A percentile compares a stretch with the other conserved stretches of the same genome.
These are phyloP conservation scores for Schizochytrium sp. DNA, from an alignment of 108 stramenopile genomes.

Conservation along the genomic window DNA sequence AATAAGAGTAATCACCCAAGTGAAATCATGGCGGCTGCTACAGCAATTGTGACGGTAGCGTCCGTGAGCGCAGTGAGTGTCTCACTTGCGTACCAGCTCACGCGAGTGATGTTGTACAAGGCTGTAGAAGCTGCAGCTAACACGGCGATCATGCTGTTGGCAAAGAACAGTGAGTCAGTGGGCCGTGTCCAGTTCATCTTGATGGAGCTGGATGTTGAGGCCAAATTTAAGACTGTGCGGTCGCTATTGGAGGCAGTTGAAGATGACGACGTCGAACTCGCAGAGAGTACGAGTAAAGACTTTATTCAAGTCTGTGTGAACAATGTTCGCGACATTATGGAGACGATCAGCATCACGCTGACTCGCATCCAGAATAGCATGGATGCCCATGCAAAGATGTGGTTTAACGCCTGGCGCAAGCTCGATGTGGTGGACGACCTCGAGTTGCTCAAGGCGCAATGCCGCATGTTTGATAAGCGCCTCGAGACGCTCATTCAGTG, in stretches of 20 bases:
- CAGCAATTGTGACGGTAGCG: conserved; percentile 45
- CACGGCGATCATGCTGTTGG: conserved; percentile 34
- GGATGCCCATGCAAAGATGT: conserved; percentile 27
- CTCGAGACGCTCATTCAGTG: conserved; percentile 49
- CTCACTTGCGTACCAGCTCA: conserved; percentile 58
- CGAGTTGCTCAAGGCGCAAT: conserved; percentile 19
- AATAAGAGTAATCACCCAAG: too few relatives aligned
- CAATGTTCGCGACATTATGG: conserved; percentile 44
- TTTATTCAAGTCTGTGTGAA: conserved; percentile 29
- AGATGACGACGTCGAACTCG: conserved; percentile 28
- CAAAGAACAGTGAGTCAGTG: conserved; percentile 15
- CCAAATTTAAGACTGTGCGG: conserved; percentile 49
- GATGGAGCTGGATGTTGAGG: conserved; percentile 56
- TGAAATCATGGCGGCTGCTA: neutral
- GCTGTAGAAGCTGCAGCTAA: conserved; percentile 14
- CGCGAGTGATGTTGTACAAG: conserved; percentile 51
- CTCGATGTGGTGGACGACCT: conserved; percentile 52
- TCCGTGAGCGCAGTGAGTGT: conserved; percentile 46
- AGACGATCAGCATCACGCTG: conserved; percentile 53
- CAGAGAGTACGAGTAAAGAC: conserved; percentile 11
- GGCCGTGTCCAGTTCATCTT: conserved; percentile 47
- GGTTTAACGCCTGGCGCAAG: conserved; percentile 21
- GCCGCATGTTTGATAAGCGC: conserved; percentile 48
- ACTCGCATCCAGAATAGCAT: conserved; percentile 6
- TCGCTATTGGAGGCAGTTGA: conserved; percentile 45